These are phyloP conservation scores for Spathaspora arborariae DNA, from an alignment of 805 yeast species.

Conservation along the genomic window DNA sequence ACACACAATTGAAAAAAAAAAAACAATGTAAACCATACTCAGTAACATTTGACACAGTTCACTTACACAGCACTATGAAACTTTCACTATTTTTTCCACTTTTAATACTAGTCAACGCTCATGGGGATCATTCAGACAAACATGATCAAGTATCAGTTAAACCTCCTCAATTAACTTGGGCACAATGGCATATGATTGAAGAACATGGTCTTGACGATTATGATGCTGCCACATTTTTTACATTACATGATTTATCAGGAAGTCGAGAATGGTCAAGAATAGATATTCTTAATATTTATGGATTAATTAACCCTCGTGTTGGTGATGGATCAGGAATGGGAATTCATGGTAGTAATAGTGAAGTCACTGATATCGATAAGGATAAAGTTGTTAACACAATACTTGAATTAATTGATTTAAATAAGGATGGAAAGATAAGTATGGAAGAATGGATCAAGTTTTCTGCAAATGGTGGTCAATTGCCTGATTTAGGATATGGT, in stretches of 20 bases:
- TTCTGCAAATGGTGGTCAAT: slow-evolving; percentile 57
- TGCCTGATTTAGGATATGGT: slow-evolving; percentile 92
- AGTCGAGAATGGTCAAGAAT: slow-evolving; percentile 50
- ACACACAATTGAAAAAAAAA: neutral
- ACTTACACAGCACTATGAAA: neutral
- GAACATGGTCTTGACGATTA: slow-evolving; percentile 79
- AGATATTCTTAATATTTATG: slow-evolving; percentile 81
- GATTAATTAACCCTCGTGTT: slow-evolving; percentile 66
- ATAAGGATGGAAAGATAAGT: slow-evolving; percentile 62
- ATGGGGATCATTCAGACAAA: slow-evolving; percentile 7
- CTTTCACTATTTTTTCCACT: neutral
- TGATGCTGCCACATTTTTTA: slow-evolving; percentile 74
- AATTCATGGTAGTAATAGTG: slow-evolving; percentile 45
- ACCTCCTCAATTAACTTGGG: slow-evolving; percentile 65
- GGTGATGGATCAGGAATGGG: slow-evolving; percentile 94
- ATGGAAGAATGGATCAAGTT: slow-evolving; percentile 69
- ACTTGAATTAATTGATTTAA: slow-evolving; percentile 57
- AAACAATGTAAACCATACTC: neutral
- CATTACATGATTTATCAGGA: slow-evolving; percentile 67
- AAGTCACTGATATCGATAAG: slow-evolving; percentile 52
- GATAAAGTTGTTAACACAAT: slow-evolving; percentile 54
- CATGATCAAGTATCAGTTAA: slow-evolving; percentile 4
- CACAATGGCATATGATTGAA: slow-evolving; percentile 83
- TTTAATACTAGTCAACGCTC: slow-evolving; percentile 3
- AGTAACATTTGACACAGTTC: neutral